Conservation (phyloP, 345 rosid genomes). For the rapeseed (Brassica napus) region Da-Ae NC_063442.1:12382501-12383000, state of each 20-base stretch:
- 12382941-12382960: neutral
- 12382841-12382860: neutral
- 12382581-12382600: conserved; percentile 26
- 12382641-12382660: conserved; percentile 1
- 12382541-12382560: conserved; percentile 26
- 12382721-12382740: conserved; percentile 14
- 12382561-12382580: conserved; percentile 24
- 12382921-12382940: neutral
- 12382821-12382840: neutral
- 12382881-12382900: neutral
- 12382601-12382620: conserved; percentile 6
- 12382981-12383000: neutral
- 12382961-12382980: neutral
- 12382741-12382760: neutral
- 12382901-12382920: neutral
- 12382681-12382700: conserved; percentile 13
- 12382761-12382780: neutral
- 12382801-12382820: conserved; percentile 20
- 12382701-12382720: conserved; percentile 4
- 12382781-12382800: conserved; percentile 14
- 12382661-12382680: conserved; percentile 19
- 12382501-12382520: conserved; percentile 90
- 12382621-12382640: conserved; percentile 18
- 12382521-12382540: conserved; percentile 73
- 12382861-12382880: neutral